Evolutionary conservation across 2,329 filamentous ascomycete genomes (phyloP).

Genomic region (Chaetomiaceae sp.): DNA sequence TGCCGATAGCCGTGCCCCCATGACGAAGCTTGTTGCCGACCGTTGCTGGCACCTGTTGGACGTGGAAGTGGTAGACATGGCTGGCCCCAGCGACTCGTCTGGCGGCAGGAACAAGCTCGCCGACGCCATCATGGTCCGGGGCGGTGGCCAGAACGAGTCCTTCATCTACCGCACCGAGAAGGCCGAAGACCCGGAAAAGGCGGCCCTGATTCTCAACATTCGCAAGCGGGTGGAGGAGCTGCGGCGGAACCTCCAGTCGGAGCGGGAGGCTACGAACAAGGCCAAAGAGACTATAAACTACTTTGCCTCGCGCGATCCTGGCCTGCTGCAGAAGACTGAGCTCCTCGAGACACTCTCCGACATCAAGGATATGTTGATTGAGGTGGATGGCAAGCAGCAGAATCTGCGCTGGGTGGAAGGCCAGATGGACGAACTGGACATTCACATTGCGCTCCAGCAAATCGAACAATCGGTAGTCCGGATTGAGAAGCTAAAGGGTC

Average conservation of each 20-base stretch:
- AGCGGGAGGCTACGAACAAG: conserved; percentile 82
- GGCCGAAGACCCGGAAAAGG: conserved; percentile 70
- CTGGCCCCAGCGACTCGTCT: conserved; percentile 55
- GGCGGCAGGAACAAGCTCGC: conserved; percentile 57
- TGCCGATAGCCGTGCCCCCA: conserved; percentile 42
- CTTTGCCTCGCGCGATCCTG: conserved; percentile 71
- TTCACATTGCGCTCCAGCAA: conserved; percentile 84
- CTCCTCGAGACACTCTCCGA: conserved; percentile 71
- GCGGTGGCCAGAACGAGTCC: conserved; percentile 71
- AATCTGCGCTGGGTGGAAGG: conserved; percentile 93
- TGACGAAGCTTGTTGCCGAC: conserved; percentile 81
- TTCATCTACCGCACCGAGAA: conserved; percentile 93
- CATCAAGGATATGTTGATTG: conserved; percentile 82
- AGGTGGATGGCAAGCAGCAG: conserved; percentile 94
- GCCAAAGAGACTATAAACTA: conserved; percentile 80
- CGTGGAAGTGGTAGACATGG: conserved; percentile 86
- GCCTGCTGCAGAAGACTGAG: conserved; percentile 71
- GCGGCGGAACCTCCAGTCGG: conserved; percentile 75
- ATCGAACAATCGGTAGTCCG: conserved; percentile 79
- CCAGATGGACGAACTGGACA: conserved; percentile 93
- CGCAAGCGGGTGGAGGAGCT: conserved; percentile 90
- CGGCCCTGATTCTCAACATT: conserved; percentile 76
- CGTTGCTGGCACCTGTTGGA: conserved; percentile 91
- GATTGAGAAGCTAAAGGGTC: conserved; percentile 75
- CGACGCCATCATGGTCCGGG: conserved; percentile 84